phyloP scores from a whole-genome alignment of 495 filamentous ascomycete species.

The Clavariopsis aquatica region DNA sequence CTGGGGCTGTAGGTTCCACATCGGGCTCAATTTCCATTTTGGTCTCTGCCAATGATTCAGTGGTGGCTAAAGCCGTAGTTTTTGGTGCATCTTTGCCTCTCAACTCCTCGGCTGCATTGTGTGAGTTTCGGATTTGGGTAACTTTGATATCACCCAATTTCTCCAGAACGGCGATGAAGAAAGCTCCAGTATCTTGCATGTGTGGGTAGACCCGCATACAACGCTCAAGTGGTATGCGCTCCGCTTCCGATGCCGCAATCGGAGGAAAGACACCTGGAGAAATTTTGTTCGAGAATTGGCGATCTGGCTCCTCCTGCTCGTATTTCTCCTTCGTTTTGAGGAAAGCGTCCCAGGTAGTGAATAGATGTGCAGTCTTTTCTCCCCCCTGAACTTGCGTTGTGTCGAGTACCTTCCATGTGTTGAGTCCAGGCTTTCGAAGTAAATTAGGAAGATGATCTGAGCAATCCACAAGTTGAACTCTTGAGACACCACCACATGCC shows the following conservation, averaged over 20 bases:
- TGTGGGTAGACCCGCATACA: conserved; percentile 95
- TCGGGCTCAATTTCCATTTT: background rate
- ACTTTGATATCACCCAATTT: conserved; percentile 83
- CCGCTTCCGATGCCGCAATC: conserved; percentile 42
- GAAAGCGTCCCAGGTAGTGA: conserved; percentile 77
- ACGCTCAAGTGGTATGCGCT: conserved; percentile 72
- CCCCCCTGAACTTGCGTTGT: background rate
- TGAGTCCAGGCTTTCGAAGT: conserved; percentile 71
- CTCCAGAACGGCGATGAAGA: conserved; percentile 94
- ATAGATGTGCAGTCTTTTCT: conserved; percentile 66
- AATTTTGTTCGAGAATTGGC: conserved; percentile 46
- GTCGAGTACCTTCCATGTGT: conserved; percentile 84
- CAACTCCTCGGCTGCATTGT: conserved; percentile 39
- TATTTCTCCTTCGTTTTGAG: conserved; percentile 46
- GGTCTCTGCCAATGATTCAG: background rate
- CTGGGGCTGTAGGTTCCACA: background rate
- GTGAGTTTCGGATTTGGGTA: conserved; percentile 69
- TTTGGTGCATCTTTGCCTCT: conserved; percentile 6
- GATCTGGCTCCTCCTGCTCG: conserved; percentile 18
- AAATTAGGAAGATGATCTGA: conserved; percentile 72
- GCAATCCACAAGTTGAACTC: conserved; percentile 82
- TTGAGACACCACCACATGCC: conserved; percentile 79
- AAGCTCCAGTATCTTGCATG: conserved; percentile 91
- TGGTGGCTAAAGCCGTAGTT: background rate
- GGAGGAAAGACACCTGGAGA: conserved; percentile 82